Base-by-base conservation (phyloP, 768 basidiomycete genomes). In the Piloderma croceum region DNA sequence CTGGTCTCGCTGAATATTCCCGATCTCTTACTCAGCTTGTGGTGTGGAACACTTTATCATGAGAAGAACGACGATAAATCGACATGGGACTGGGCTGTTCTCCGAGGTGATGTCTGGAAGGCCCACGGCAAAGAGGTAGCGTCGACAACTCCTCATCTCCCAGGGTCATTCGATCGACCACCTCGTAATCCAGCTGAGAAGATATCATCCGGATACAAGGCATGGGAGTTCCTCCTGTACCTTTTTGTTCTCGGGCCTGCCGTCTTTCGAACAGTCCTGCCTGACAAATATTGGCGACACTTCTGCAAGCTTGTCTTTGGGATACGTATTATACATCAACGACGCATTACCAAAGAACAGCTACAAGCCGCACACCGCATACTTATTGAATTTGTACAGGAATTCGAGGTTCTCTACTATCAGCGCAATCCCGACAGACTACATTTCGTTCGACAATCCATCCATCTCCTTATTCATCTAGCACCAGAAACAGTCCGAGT, bases 141-240 rank as follows among this genome's bases (percentile, higher is more conserved):
- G 0, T 43, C 32, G 7, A 48, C 58, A 1, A 53, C 51, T 0
- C 45, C 47, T 3, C 69, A 62, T 38, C 48, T 71, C n/a, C 68
- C 68, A 17, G 56, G 58, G 1, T 68, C 61, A 0, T 70, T 69
- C 51, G 63, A 69, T 45, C 54, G 62, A 5, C 61, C 67, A 6
- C 72, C 68, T 2, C 58, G 65, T 0, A 66, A 73, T 41, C 53
- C 54, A n/a, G 65, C 66, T 1, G 52, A 62, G 31, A 71, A 71
- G 41, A 59, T 71, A 3, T 51, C 39, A 45, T 57, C 51, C 17
- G 54, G 59, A 1, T 62, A 61, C 42, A 62, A 62, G 31, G 59
- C 54, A 3, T 50, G 46, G 42, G 58, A 59, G 29, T 61, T 39
- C n/a, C 31, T 58, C 9, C 41, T 54, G 1, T 64, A 60, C 24